Percentiles rank a stretch among this genome's conserved stretches.
These are phyloP conservation scores for Citrus reticulata DNA, from an alignment of 345 rosid genomes.

Conservation along the genomic window DNA sequence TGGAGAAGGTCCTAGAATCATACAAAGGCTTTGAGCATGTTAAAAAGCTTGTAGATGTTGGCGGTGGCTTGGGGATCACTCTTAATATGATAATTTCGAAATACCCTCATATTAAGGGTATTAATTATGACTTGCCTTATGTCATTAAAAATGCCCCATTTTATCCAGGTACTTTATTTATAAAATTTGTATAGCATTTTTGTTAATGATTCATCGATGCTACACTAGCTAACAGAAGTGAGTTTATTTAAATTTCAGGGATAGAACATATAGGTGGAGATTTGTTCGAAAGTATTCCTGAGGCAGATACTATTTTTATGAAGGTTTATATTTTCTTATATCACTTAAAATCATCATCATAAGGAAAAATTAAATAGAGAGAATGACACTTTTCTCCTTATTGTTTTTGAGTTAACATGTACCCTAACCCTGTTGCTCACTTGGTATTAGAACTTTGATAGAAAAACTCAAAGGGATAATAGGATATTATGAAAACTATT, in stretches of 20 bases:
- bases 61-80: neutral
- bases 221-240: no score
- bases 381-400: no score
- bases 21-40: constrained; percentile 5
- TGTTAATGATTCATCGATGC: no score
- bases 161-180: neutral
- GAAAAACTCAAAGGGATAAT: no score
- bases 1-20: neutral
- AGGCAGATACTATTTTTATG: neutral
- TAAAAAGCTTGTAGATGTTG: neutral
- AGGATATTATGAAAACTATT: no score
- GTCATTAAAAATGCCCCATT: neutral
- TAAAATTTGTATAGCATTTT: no score
- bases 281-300: neutral
- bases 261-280: neutral
- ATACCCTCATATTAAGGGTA: neutral
- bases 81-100: neutral
- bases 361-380: no score
- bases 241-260: neutral
- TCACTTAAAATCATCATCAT: no score
- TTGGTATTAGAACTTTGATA: no score
- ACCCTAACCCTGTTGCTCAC: no score
- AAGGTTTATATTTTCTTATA: neutral
- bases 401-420: no score
- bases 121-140: neutral